Conservation (phyloP, 495 filamentous ascomycete species). For the Pyronema domesticum region DNA sequence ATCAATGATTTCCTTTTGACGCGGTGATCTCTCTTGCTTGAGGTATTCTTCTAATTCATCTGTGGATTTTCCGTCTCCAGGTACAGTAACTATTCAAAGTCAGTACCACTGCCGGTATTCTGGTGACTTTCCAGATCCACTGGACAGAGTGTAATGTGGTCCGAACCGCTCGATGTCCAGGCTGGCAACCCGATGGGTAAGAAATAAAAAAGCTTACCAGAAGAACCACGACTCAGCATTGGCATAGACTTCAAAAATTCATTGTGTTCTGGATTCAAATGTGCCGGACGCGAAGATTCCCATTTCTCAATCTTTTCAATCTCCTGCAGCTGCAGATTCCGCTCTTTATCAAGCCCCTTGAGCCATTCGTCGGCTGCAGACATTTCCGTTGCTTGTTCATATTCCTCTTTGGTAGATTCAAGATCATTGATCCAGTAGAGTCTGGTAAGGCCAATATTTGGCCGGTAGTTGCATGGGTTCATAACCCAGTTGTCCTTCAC, state of each 20-base stretch:
- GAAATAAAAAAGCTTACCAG: no score
- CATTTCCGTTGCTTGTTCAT: slow-evolving; percentile 38
- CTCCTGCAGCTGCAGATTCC: slow-evolving; percentile 39
- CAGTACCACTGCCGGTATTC: no score
- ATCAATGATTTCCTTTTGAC: slow-evolving; percentile 42
- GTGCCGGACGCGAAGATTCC: slow-evolving; percentile 26
- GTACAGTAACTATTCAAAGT: no score
- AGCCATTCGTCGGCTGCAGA: slow-evolving; percentile 54
- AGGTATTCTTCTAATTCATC: no score
- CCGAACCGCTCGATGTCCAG: no score
- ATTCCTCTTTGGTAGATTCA: slow-evolving; percentile 35
- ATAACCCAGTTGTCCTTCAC: slow-evolving; percentile 37
- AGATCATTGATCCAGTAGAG: slow-evolving; percentile 43
- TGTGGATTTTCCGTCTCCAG: no score
- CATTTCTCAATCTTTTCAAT: slow-evolving; percentile 53
- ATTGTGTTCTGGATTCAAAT: not conserved
- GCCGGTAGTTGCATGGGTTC: slow-evolving; percentile 33
- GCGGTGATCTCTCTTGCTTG: not conserved
- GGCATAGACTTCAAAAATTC: no score
- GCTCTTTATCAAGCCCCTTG: slow-evolving; percentile 45
- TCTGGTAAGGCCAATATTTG: slow-evolving; percentile 39
- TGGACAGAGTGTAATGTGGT: no score
- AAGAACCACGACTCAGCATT: no score
- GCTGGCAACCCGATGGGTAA: no score
- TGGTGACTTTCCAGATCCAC: no score